Conservation (phyloP, 352 stramenopile genomes). For the Phytopythium boreale region DNA sequence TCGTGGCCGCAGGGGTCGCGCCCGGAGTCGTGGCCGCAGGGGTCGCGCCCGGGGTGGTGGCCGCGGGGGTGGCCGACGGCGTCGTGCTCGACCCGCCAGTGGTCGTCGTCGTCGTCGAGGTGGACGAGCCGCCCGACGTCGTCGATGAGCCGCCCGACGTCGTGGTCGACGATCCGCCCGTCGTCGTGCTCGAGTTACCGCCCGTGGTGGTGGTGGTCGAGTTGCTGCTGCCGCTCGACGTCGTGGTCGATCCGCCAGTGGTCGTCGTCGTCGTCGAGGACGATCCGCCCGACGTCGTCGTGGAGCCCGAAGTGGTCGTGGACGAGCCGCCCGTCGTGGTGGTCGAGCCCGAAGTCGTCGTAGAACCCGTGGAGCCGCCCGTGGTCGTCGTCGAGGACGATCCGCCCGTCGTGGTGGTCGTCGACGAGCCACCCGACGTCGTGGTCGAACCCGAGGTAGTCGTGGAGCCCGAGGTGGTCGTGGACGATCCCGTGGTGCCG, state of each 20-base stretch:
- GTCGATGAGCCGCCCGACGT: too few species aligned
- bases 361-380: conserved; percentile 7
- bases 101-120: too few species aligned
- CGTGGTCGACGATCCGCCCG: too few species aligned
- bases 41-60: too few species aligned
- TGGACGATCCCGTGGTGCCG: too few species aligned
- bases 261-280: conserved; percentile 7
- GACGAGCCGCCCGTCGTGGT: neutral
- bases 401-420: conserved; percentile 8
- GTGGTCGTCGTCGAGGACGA: too few species aligned
- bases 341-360: too few species aligned
- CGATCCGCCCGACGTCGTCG: neutral
- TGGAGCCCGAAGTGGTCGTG: neutral
- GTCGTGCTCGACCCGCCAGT: neutral
- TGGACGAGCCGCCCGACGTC: too few species aligned
- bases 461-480: conserved; percentile 2
- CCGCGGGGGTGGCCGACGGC: neutral
- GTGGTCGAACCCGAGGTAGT: conserved; percentile 5
- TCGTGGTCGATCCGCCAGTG: too few species aligned
- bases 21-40: conserved; percentile 18
- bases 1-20: conserved; percentile 14
- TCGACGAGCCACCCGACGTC: conserved; percentile 1
- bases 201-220: too few species aligned
- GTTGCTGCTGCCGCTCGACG: too few species aligned
- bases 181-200: too few species aligned